These are phyloP conservation scores for Leccinum incarnatum DNA, from an alignment of 768 basidiomycete genomes.

Conservation along the genomic window DNA sequence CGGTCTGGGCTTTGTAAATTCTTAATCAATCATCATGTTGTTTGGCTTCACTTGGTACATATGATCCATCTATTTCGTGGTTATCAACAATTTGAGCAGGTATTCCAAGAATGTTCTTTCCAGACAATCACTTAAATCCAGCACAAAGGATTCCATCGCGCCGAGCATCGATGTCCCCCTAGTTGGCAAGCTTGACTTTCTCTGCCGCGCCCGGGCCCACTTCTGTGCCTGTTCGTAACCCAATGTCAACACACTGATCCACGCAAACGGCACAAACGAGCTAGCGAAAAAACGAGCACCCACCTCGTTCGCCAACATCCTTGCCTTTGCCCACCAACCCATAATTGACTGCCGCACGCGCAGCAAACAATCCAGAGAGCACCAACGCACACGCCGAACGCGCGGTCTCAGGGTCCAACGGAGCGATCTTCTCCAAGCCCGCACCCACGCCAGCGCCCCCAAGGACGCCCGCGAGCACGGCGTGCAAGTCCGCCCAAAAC, in stretches of 20 bases:
- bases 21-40: neutral
- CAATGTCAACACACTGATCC: neutral
- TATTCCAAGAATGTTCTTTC: slow-evolving; percentile 10
- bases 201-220: slow-evolving; percentile 10
- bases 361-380: slow-evolving; percentile 57
- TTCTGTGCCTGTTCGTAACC: slow-evolving; percentile 2
- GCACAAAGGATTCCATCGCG: slow-evolving; percentile 1
- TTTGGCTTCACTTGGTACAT: too few relatives aligned
- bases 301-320: slow-evolving; percentile 18
- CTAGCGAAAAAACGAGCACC: neutral
- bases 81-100: neutral
- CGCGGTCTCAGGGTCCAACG: slow-evolving; percentile 62
- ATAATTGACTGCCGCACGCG: slow-evolving; percentile 67
- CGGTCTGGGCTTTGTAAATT: slow-evolving; percentile 14
- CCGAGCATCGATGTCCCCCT: slow-evolving; percentile 1
- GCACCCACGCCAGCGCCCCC: slow-evolving; percentile 27
- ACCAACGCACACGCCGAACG: slow-evolving; percentile 70
- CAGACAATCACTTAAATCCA: neutral
- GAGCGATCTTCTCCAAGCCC: slow-evolving; percentile 33
- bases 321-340: slow-evolving; percentile 21
- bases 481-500: slow-evolving; percentile 67
- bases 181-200: neutral
- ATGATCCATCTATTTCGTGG: too few relatives aligned
- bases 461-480: slow-evolving; percentile 44
- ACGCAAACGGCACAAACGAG: neutral